Conservation (phyloP, 768 basidiomycete species). For the Trametes villosa region DNA sequence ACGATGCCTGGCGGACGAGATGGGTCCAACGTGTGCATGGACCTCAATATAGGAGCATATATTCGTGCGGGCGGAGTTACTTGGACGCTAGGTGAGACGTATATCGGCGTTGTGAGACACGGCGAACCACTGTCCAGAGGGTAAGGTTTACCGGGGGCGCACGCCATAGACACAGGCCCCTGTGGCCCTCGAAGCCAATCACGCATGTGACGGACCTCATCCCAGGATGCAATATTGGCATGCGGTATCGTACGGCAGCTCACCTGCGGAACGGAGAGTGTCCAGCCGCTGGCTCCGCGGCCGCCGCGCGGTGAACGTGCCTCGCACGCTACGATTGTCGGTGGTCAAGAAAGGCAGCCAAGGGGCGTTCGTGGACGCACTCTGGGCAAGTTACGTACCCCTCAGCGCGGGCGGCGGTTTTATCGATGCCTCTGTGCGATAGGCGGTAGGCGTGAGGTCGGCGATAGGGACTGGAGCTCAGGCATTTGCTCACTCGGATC, state of each 20-base stretch:
- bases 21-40: too few species aligned
- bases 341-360: neutral
- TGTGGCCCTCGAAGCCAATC: neutral
- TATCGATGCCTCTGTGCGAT: neutral
- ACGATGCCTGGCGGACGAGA: too few species aligned
- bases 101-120: too few species aligned
- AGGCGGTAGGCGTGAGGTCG: too few species aligned
- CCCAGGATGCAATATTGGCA: neutral
- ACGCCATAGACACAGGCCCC: neutral
- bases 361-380: neutral
- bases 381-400: constrained; percentile 1
- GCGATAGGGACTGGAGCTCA: neutral
- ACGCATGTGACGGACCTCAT: neutral
- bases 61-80: too few species aligned
- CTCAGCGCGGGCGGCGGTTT: neutral
- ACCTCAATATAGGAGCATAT: too few species aligned
- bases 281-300: too few species aligned
- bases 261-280: too few species aligned
- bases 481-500: neutral
- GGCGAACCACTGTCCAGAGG: too few species aligned
- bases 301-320: neutral
- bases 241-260: too few species aligned
- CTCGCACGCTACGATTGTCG: neutral
- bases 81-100: too few species aligned
- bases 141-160: too few species aligned